Conservation (phyloP, 2,329 filamentous ascomycete genomes). For the Exophiala sp. region DNA sequence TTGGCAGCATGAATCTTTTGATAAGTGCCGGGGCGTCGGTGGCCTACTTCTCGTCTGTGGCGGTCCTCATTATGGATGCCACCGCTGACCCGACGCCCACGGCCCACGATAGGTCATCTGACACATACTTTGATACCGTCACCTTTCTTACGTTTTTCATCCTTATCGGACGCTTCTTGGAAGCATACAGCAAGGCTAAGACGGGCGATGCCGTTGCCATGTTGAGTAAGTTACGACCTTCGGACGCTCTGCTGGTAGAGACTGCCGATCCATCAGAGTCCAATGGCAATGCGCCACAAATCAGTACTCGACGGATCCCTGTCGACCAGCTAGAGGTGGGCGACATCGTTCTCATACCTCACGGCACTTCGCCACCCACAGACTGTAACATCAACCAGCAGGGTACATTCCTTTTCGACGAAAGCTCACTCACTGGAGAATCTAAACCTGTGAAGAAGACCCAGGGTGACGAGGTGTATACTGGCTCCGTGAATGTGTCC, state of each 20-base stretch:
- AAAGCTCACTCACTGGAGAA: conserved; percentile 72
- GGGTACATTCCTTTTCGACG: conserved; percentile 68
- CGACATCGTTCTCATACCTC: conserved; percentile 66
- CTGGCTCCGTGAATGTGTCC: conserved; percentile 45
- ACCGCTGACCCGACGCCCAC: conserved; percentile 31
- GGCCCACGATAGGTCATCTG: conserved; percentile 14
- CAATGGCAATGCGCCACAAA: conserved; percentile 7
- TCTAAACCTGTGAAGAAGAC: conserved; percentile 42
- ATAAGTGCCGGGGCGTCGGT: conserved; percentile 84
- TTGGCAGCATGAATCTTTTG: conserved; percentile 93
- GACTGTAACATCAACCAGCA: conserved; percentile 59
- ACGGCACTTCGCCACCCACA: conserved; percentile 76
- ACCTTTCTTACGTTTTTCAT: conserved; percentile 88
- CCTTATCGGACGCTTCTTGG: conserved; percentile 54
- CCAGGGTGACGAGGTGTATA: conserved; percentile 40
- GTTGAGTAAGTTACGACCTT: conserved; percentile 70
- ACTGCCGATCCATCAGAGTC: conserved; percentile 3
- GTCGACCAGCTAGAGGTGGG: conserved; percentile 69
- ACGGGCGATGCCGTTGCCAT: conserved; percentile 80
- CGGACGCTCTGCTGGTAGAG: conserved; percentile 63
- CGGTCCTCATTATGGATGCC: conserved; percentile 62
- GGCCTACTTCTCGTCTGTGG: conserved; percentile 76
- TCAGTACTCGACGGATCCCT: conserved; percentile 42
- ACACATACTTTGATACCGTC: conserved; percentile 80
- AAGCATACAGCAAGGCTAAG: conserved; percentile 86